phyloP scores from a whole-genome alignment of 352 stramenopile genomes.

The Phytopythium litorale region DNA sequence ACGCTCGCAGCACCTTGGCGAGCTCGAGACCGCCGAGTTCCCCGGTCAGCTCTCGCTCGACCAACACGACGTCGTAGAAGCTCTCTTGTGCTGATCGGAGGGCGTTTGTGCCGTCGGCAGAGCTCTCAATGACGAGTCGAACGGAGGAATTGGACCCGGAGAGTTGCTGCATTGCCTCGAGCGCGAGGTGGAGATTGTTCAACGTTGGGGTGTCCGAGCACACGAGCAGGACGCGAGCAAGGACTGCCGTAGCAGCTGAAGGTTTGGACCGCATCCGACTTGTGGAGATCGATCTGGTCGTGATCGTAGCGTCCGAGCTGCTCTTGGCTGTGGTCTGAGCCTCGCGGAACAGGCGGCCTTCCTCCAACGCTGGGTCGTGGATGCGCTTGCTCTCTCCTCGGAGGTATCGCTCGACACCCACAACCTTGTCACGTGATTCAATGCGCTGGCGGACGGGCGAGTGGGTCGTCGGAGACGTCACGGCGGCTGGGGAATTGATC shows the following conservation, averaged over 20 bases:
- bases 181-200: constrained; percentile 29
- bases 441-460: constrained; percentile 16
- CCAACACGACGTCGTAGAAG: constrained; percentile 80
- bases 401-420: constrained; percentile 61
- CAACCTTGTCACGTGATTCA: constrained; percentile 18
- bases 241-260: constrained; percentile 7
- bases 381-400: constrained; percentile 55
- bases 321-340: neutral
- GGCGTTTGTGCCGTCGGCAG: constrained; percentile 48
- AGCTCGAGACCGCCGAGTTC: constrained; percentile 75
- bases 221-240: constrained; percentile 46
- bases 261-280: constrained; percentile 2
- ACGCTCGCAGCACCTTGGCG: constrained; percentile 66
- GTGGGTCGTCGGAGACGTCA: neutral
- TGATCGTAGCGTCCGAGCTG: neutral
- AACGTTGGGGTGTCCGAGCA: constrained; percentile 30
- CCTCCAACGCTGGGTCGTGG: constrained; percentile 20
- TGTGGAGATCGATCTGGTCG: neutral
- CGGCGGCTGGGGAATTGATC: neutral
- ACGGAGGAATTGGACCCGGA: neutral
- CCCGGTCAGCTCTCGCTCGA: constrained; percentile 61
- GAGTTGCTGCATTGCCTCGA: constrained; percentile 13
- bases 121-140: constrained; percentile 49
- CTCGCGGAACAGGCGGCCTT: constrained; percentile 43
- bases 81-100: constrained; percentile 43